phyloP scores from a whole-genome alignment of 768 basidiomycete genomes.

The Hortiboletus flavorubellus region DNA sequence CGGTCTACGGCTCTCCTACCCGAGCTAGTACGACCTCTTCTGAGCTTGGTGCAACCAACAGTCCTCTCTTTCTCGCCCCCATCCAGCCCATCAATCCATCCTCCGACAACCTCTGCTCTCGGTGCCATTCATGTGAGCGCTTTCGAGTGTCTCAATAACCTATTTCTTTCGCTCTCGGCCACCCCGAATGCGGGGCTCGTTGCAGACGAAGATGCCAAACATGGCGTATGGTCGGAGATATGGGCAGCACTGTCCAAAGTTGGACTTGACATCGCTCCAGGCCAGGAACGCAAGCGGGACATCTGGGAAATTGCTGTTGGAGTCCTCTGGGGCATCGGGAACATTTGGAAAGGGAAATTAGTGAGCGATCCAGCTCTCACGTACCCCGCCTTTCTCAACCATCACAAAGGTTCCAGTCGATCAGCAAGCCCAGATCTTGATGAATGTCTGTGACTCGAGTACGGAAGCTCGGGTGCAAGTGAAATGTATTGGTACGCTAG shows the following conservation, averaged over 20 bases:
- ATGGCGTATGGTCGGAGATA: conserved; percentile 57
- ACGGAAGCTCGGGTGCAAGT: conserved; percentile 57
- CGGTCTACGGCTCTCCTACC: conserved; percentile 43
- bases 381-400: conserved; percentile 7
- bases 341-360: conserved; percentile 65
- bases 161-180: conserved; percentile 71
- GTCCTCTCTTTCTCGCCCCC: conserved; percentile 78
- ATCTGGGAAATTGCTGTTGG: conserved; percentile 81
- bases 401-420: conserved; percentile 48
- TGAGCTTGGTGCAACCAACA: conserved; percentile 71
- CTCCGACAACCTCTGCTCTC: conserved; percentile 85
- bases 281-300: conserved; percentile 67
- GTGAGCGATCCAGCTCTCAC: conserved; percentile 36
- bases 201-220: conserved; percentile 48
- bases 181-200: conserved; percentile 40
- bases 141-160: conserved; percentile 87
- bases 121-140: conserved; percentile 81
- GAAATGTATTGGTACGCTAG: conserved; percentile 82
- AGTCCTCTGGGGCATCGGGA: conserved; percentile 85
- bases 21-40: conserved; percentile 62
- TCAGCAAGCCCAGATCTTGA: conserved; percentile 61
- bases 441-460: conserved; percentile 58
- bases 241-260: conserved; percentile 62
- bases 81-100: conserved; percentile 67
- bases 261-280: conserved; percentile 56